Evolutionary conservation across 345 rosid genomes (phyloP).

Genomic region (Carallia pectinifolia): DNA sequence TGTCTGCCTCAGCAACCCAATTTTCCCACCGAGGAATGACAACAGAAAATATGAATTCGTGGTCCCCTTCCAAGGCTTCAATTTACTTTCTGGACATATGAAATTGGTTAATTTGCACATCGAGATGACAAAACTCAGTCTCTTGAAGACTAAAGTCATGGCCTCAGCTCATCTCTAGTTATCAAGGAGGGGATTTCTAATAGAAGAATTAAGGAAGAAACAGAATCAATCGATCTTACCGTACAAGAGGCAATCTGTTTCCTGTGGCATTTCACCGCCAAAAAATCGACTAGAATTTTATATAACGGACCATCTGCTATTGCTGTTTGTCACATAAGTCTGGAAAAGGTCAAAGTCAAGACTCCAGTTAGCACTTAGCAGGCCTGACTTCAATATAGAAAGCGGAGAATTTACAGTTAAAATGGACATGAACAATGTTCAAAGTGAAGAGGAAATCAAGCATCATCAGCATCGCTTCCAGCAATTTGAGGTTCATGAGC

Average conservation of each 20-base stretch:
- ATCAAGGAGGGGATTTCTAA: not conserved
- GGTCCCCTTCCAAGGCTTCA: too few relatives aligned
- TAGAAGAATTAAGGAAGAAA: not conserved
- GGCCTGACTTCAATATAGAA: not conserved
- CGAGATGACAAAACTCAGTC: too few relatives aligned
- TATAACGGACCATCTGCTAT: not conserved
- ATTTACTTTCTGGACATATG: too few relatives aligned
- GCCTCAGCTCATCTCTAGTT: too few relatives aligned
- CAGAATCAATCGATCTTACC: too few relatives aligned
- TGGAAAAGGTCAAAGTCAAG: not conserved
- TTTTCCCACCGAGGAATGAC: too few relatives aligned
- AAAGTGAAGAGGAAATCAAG: constrained; percentile 19
- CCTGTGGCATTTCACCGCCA: not conserved
- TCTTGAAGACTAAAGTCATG: too few relatives aligned
- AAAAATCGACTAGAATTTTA: not conserved
- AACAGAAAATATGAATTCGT: too few relatives aligned
- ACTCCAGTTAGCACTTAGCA: not conserved
- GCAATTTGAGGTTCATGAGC: constrained; percentile 41
- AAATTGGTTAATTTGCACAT: too few relatives aligned
- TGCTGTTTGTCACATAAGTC: not conserved
- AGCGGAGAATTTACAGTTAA: constrained; percentile 24
- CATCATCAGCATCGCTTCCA: constrained; percentile 55
- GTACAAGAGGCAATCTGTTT: not conserved
- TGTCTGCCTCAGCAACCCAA: too few relatives aligned
- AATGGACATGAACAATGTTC: not conserved